Conservation (phyloP, 805 yeast species). For the Lachancea quebecensis region DNA sequence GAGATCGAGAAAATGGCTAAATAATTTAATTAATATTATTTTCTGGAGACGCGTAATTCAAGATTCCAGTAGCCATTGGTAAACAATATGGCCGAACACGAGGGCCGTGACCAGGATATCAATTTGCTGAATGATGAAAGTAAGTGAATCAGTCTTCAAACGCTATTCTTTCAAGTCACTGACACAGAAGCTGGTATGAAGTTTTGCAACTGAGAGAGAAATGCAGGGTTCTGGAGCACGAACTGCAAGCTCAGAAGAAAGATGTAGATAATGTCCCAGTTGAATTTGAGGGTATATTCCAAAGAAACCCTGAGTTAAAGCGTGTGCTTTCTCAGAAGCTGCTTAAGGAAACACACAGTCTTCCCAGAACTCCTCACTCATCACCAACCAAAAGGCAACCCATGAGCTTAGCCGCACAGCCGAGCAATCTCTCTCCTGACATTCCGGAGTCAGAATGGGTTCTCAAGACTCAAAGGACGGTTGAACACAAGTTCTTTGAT, state of each 20-base stretch:
- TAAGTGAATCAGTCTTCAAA: no score
- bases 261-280: no score
- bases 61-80: no score
- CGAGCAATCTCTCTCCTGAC: slow-evolving; percentile 1
- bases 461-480: slow-evolving; percentile 11
- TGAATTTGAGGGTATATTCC: no score
- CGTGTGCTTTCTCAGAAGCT: not conserved
- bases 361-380: not conserved
- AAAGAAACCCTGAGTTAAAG: not conserved
- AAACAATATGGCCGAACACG: not conserved
- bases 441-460: slow-evolving; percentile 22
- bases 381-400: not conserved
- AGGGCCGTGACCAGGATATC: not conserved
- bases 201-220: no score
- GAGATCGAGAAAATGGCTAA: slow-evolving; percentile 13
- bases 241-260: no score
- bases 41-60: not conserved
- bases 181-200: no score
- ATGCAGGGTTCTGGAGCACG: no score
- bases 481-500: slow-evolving; percentile 26
- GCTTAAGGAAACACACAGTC: not conserved
- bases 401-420: not conserved
- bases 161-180: no score
- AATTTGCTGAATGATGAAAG: no score
- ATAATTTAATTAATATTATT: not conserved